These are phyloP conservation scores for Astrothelium macrocarpum DNA, from an alignment of 495 filamentous ascomycete species.

Conservation along the genomic window DNA sequence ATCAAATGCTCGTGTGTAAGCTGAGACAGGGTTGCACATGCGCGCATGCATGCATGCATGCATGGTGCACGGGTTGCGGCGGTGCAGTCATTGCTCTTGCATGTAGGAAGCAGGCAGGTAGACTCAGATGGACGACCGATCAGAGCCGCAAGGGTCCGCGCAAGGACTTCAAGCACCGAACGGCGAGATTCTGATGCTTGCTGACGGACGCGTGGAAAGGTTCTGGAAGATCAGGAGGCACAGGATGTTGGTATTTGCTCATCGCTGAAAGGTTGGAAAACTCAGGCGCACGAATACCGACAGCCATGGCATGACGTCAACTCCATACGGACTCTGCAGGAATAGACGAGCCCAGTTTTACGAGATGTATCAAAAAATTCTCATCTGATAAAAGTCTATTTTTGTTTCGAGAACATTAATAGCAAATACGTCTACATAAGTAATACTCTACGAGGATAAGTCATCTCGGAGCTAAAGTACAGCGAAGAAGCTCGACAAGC, in stretches of 20 bases:
- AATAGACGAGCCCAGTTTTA: no score
- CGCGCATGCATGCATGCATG: background rate
- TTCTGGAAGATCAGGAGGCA: background rate
- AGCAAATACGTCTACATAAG: background rate
- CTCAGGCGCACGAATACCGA: no score
- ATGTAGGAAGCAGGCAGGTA: background rate
- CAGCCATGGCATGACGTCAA: background rate
- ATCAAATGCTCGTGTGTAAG: background rate
- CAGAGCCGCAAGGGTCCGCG: no score
- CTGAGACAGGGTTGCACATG: background rate
- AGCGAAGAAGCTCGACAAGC: background rate
- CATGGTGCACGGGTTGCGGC: background rate
- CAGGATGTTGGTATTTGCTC: background rate
- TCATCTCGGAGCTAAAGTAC: conserved; percentile 1
- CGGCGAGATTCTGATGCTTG: background rate
- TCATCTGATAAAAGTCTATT: background rate
- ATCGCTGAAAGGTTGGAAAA: background rate
- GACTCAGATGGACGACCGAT: no score
- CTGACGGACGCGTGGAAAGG: background rate
- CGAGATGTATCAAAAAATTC: background rate
- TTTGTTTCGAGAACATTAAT: no score
- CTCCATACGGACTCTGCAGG: no score
- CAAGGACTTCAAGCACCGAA: no score
- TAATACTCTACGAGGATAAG: background rate
- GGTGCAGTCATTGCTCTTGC: background rate